Percentiles rank a stretch among this genome's conserved stretches.
Conservation (phyloP, 1,284 basidiomycete species). For the Rhodotorula sp. region DNA sequence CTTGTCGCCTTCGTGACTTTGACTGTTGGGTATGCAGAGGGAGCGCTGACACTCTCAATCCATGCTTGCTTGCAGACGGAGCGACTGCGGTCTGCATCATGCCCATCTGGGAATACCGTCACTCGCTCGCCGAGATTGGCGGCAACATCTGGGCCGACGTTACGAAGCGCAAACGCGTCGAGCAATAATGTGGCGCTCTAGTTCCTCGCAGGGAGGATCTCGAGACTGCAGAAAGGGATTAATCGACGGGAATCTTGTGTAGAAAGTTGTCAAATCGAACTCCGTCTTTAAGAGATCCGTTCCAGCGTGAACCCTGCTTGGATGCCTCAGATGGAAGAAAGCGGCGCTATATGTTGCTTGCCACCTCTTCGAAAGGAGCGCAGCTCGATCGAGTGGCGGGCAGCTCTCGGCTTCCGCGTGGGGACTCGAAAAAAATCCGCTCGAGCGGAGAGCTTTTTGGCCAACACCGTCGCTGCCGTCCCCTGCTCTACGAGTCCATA, state of each 20-base stretch:
- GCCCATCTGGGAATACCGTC: slow-evolving; percentile 38
- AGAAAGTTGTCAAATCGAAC: too few relatives aligned
- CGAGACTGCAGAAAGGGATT: too few relatives aligned
- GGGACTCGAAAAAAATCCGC: not conserved
- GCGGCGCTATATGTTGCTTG: not conserved
- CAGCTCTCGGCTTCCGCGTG: not conserved
- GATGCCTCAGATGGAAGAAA: not conserved
- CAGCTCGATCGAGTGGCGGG: not conserved
- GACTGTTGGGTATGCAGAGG: too few relatives aligned
- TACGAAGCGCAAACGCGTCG: slow-evolving; percentile 3
- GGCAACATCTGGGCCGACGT: slow-evolving; percentile 22
- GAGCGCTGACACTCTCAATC: not conserved
- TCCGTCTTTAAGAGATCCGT: too few relatives aligned
- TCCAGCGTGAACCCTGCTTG: too few relatives aligned
- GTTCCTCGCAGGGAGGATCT: too few relatives aligned
- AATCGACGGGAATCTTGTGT: too few relatives aligned
- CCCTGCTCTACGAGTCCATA: not conserved
- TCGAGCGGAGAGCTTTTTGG: not conserved
- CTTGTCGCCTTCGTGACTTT: not conserved
- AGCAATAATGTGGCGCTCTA: not conserved
- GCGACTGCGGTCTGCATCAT: slow-evolving; percentile 34
- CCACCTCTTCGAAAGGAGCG: not conserved
- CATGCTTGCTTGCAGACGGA: slow-evolving; percentile 5
- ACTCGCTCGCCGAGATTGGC: slow-evolving; percentile 12
- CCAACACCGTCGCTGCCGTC: not conserved